Conservation (phyloP, 345 rosid genomes). For the Eutrema heterophyllum region DNA sequence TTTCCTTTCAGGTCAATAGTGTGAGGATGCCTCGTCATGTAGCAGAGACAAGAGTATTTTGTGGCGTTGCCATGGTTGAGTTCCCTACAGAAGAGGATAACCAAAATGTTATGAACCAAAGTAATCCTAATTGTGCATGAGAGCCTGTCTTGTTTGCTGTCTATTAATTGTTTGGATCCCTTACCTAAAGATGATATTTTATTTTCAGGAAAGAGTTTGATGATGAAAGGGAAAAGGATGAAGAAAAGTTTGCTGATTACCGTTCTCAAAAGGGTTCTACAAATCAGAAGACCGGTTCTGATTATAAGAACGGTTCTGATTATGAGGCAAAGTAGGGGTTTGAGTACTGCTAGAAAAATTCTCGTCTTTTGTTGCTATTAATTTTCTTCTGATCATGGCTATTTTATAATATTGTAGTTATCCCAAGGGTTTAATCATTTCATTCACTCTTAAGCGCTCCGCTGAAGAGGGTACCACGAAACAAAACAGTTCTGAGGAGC, state of each 20-base stretch:
- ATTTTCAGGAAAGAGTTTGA: constrained; percentile 81
- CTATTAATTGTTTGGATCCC: not conserved
- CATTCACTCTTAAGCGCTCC: constrained; percentile 60
- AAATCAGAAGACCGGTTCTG: constrained; percentile 46
- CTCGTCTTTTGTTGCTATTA: not conserved
- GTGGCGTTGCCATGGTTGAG: constrained; percentile 85
- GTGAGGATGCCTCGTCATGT: constrained; percentile 91
- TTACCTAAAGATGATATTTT: not conserved
- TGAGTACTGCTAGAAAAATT: not conserved
- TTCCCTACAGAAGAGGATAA: constrained; percentile 76
- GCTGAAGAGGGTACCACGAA: constrained; percentile 39
- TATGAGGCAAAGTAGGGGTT: constrained; percentile 48
- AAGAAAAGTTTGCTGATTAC: constrained; percentile 41
- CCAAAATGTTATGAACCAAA: constrained; percentile 60
- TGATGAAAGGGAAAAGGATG: constrained; percentile 51
- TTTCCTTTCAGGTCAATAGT: constrained; percentile 57
- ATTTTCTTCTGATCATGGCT: constrained; percentile 6
- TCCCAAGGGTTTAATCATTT: constrained; percentile 83
- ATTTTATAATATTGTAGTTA: constrained; percentile 42
- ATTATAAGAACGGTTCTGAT: constrained; percentile 36
- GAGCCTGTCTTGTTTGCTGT: not conserved
- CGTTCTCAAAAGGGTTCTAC: constrained; percentile 36
- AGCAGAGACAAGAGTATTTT: constrained; percentile 58
- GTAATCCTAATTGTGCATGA: constrained; percentile 38
- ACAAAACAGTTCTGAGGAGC: constrained; percentile 32